Conservation (phyloP, 2,329 filamentous ascomycete genomes). For the Aspergillus calidoustus region DNA sequence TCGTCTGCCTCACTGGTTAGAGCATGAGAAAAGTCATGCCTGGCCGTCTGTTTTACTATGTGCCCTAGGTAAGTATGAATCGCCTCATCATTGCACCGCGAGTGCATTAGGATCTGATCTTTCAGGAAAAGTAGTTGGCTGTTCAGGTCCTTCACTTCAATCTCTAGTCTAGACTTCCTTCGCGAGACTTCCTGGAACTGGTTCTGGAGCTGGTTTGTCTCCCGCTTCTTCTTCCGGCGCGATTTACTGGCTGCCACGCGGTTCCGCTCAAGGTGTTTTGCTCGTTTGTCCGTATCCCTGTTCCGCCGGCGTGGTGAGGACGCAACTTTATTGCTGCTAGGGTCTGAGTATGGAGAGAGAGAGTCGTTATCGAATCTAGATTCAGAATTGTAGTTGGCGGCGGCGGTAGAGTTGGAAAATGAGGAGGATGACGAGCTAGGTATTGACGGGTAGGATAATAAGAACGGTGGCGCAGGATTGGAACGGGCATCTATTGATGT, state of each 20-base stretch:
- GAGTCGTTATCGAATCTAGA: not conserved
- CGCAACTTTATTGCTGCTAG: constrained; percentile 6
- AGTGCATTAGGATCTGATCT: constrained; percentile 46
- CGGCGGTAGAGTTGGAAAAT: not conserved
- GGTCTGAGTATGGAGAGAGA: not conserved
- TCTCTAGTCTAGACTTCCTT: constrained; percentile 37
- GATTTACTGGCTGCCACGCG: constrained; percentile 64
- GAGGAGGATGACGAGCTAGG: not conserved
- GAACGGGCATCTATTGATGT: not conserved
- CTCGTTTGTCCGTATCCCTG: constrained; percentile 41
- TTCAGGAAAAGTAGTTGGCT: constrained; percentile 45
- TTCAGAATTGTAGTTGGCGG: not conserved
- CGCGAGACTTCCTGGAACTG: constrained; percentile 41
- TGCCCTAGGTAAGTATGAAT: constrained; percentile 43
- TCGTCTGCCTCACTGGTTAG: not conserved
- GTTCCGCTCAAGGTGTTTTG: constrained; percentile 63
- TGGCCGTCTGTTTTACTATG: constrained; percentile 43
- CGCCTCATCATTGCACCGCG: constrained; percentile 43
- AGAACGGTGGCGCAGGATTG: not conserved
- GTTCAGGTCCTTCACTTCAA: constrained; percentile 41
- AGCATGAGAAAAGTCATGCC: not conserved
- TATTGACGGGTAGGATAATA: not conserved
- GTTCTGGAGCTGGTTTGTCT: constrained; percentile 56
- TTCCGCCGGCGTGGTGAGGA: not conserved
- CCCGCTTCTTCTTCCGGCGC: constrained; percentile 66